Evolutionary conservation across 306 rosid species (phyloP).

Genomic region (Vigna nakashimae): DNA sequence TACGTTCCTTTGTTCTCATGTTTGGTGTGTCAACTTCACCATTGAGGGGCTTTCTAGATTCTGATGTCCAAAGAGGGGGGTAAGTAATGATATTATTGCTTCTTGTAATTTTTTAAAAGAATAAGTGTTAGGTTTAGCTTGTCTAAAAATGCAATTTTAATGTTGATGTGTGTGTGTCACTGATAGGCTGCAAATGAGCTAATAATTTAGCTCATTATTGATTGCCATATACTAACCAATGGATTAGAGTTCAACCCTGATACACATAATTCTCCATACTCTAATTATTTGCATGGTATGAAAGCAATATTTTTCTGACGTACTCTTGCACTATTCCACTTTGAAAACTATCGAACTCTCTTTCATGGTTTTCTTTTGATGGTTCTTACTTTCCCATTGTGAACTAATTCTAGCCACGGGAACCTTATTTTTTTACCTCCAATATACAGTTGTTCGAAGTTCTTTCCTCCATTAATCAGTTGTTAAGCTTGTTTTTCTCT

Average conservation of each 20-base stretch:
- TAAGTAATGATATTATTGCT: conserved; percentile 24
- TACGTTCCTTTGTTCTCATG: conserved; percentile 8
- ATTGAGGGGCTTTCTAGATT: background rate
- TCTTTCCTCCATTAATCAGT: background rate
- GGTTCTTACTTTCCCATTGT: conserved; percentile 21
- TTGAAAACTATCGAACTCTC: conserved; percentile 5
- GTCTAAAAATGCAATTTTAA: background rate
- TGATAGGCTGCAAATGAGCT: conserved; percentile 30
- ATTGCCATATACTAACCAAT: conserved; percentile 22
- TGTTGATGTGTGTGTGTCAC: background rate
- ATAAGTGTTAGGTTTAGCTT: conserved; percentile 4
- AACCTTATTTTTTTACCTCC: background rate
- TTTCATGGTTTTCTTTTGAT: background rate
- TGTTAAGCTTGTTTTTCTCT: conserved; percentile 10
- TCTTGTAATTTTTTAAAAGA: conserved; percentile 15
- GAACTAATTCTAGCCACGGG: background rate
- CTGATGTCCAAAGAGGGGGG: conserved; percentile 11
- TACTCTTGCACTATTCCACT: conserved; percentile 8
- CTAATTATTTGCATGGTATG: background rate
- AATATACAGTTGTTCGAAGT: conserved; percentile 11
- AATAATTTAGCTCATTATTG: conserved; percentile 29
- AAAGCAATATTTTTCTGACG: background rate
- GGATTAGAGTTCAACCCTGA: conserved; percentile 20
- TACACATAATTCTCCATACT: conserved; percentile 7
- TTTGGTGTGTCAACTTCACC: conserved; percentile 9